phyloP scores from a whole-genome alignment of 1,284 basidiomycete species.

The Sanguinoderma infundibulare region DNA sequence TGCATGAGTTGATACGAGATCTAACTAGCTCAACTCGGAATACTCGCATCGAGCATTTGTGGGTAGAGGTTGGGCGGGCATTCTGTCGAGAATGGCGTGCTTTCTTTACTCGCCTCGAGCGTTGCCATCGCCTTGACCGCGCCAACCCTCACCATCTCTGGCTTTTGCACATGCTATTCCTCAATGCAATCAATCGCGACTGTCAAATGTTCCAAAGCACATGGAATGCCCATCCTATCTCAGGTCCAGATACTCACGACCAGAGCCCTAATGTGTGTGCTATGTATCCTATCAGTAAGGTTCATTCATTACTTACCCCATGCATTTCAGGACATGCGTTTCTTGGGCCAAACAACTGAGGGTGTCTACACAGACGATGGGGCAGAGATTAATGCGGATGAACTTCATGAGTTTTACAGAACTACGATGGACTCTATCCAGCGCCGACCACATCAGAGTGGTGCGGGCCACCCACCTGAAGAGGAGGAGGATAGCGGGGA shows the following conservation, averaged over 20 bases:
- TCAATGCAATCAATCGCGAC: conserved; percentile 42
- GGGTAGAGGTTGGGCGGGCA: conserved; percentile 46
- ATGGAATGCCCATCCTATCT: background rate
- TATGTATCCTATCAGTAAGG: no score
- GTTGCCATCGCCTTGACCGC: conserved; percentile 38
- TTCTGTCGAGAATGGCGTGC: conserved; percentile 44
- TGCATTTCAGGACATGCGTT: no score
- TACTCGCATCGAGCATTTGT: conserved; percentile 38
- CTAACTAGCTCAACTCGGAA: conserved; percentile 33
- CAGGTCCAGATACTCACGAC: background rate
- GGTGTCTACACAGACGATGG: background rate
- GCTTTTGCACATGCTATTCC: conserved; percentile 48
- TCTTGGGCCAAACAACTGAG: background rate
- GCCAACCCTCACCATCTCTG: conserved; percentile 42
- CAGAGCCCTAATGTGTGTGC: background rate
- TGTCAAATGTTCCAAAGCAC: conserved; percentile 25
- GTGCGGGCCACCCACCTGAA: background rate
- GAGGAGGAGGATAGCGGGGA: background rate
- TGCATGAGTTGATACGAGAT: no score
- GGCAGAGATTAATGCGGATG: background rate
- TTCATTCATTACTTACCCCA: no score
- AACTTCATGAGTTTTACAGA: background rate
- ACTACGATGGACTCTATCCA: background rate
- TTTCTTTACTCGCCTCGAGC: conserved; percentile 44
- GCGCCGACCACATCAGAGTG: background rate